These are phyloP conservation scores for Endocarpon pusillum DNA, from an alignment of 495 filamentous ascomycete species.

Conservation along the genomic window DNA sequence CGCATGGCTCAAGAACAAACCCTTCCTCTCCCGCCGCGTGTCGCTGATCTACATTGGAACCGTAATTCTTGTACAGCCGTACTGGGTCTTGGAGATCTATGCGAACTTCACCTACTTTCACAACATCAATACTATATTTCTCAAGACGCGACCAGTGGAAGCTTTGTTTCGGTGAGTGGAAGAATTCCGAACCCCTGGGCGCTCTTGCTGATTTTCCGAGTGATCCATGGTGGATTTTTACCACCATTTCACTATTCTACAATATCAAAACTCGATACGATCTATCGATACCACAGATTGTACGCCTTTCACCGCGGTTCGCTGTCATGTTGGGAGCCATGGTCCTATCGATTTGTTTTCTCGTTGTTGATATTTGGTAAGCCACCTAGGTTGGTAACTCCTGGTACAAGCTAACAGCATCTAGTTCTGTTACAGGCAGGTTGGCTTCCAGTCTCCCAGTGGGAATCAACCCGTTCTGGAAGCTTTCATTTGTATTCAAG, in stretches of 20 bases:
- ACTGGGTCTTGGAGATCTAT: constrained; percentile 32
- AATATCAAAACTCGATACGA: constrained; percentile 24
- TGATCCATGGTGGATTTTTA: constrained; percentile 33
- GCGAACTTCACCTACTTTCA: constrained; percentile 33
- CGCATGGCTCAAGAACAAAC: constrained; percentile 31
- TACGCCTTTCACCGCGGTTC: constrained; percentile 27
- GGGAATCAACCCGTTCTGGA: constrained; percentile 7
- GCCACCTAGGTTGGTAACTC: too few relatives aligned
- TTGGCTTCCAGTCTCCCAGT: background rate
- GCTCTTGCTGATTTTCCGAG: constrained; percentile 5
- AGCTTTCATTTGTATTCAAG: constrained; percentile 29
- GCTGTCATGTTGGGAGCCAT: constrained; percentile 26
- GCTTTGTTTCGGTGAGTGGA: constrained; percentile 28
- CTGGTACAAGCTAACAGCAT: too few relatives aligned
- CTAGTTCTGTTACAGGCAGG: background rate
- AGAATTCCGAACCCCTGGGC: background rate
- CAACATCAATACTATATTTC: constrained; percentile 31
- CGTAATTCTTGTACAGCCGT: constrained; percentile 23
- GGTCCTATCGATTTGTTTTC: constrained; percentile 24
- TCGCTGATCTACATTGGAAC: constrained; percentile 25
- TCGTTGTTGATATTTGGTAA: constrained; percentile 24
- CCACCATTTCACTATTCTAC: constrained; percentile 19
- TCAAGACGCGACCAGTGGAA: constrained; percentile 32
- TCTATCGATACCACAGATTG: constrained; percentile 18
- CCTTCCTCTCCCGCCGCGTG: constrained; percentile 21